These are phyloP conservation scores for Botrytis deweyae DNA, from an alignment of 2,329 filamentous ascomycete species.

Conservation along the genomic window DNA sequence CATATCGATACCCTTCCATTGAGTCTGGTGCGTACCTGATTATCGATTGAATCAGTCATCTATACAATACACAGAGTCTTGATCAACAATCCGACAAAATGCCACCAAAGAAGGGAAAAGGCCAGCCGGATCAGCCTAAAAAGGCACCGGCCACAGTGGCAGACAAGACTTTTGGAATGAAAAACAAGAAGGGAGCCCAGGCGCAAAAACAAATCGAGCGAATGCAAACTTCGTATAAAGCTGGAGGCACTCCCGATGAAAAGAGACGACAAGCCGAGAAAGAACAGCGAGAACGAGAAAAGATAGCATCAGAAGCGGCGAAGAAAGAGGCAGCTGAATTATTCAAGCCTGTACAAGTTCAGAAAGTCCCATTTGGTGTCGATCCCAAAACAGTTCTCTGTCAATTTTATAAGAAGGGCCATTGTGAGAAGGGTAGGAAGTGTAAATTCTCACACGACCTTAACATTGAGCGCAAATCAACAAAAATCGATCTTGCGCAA, in stretches of 20 bases:
- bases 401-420: conserved; percentile 95
- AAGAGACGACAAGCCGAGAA: conserved; percentile 75
- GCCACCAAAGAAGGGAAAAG: conserved; percentile 65
- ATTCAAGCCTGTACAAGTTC: conserved; percentile 88
- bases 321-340: conserved; percentile 77
- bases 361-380: conserved; percentile 96
- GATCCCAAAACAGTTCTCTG: conserved; percentile 97
- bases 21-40: too few species aligned
- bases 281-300: conserved; percentile 75
- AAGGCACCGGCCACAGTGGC: conserved; percentile 65
- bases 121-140: conserved; percentile 48
- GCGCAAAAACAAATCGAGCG: conserved; percentile 90
- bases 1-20: conserved; percentile 5
- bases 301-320: conserved; percentile 83
- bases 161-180: conserved; percentile 99
- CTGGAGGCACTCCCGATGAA: conserved; percentile 78
- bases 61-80: not conserved
- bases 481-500: conserved; percentile 89
- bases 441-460: conserved; percentile 98
- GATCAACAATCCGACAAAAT: conserved; percentile 50
- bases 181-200: conserved; percentile 95
- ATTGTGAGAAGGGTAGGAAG: conserved; percentile 95
- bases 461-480: conserved; percentile 82
- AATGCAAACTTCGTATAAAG: conserved; percentile 70
- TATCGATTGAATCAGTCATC: not conserved